Evolutionary conservation across 345 rosid species (phyloP).

Genomic region (Camelina hispida): DNA sequence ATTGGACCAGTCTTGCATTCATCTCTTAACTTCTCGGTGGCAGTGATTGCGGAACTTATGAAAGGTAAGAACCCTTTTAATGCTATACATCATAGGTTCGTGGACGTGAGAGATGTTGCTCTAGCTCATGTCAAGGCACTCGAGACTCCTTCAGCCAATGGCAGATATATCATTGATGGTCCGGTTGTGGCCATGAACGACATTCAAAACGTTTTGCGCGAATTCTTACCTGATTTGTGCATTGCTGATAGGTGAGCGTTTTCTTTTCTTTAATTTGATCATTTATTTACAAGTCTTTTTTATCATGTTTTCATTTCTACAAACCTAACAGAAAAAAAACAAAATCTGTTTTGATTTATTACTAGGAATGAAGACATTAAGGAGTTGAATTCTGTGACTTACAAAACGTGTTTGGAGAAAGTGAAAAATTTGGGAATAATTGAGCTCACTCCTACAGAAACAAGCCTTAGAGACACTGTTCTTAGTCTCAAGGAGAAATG

Average conservation of each 20-base stretch:
- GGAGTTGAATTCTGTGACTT: background rate
- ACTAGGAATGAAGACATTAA: constrained; percentile 1
- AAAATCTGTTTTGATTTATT: background rate
- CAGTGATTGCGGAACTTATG: constrained; percentile 31
- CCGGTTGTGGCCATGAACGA: constrained; percentile 18
- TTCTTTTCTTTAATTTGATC: background rate
- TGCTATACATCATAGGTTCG: constrained; percentile 30
- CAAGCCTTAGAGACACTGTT: constrained; percentile 61
- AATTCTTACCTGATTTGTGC: constrained; percentile 42
- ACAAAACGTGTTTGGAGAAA: constrained; percentile 30
- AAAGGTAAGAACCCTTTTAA: constrained; percentile 43
- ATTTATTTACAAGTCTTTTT: background rate
- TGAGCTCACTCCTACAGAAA: constrained; percentile 55
- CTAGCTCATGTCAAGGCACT: constrained; percentile 56
- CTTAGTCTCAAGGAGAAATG: constrained; percentile 49
- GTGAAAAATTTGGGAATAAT: constrained; percentile 40
- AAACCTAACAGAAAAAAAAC: background rate
- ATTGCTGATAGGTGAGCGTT: constrained; percentile 23
- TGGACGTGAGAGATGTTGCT: constrained; percentile 62
- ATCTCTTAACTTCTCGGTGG: constrained; percentile 37
- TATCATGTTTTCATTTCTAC: background rate
- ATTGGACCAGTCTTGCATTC: constrained; percentile 54
- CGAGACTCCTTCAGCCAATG: constrained; percentile 51
- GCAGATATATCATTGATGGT: constrained; percentile 51
- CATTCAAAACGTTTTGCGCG: constrained; percentile 21